Percentiles rank a stretch among this genome's conserved stretches.
Evolutionary conservation across 257 asterid species (phyloP).

Genomic region (Fraxinus cuspidata): DNA sequence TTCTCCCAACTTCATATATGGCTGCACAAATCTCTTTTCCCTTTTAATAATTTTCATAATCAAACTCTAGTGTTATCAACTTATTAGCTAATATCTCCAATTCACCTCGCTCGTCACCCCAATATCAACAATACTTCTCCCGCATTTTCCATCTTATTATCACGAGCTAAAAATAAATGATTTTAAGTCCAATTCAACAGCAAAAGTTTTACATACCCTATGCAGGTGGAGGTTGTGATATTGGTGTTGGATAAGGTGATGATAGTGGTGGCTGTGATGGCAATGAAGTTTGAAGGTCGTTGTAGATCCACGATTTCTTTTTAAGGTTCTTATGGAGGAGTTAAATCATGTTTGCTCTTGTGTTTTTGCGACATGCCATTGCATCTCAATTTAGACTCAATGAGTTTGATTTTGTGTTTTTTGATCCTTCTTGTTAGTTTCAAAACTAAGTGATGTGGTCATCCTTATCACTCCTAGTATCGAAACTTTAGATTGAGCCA

Average conservation of each 20-base stretch:
- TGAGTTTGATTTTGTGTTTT: constrained; percentile 48
- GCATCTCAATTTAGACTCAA: constrained; percentile 51
- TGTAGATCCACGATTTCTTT: constrained; percentile 47
- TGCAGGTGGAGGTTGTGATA: neutral
- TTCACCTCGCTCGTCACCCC: neutral
- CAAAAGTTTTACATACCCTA: neutral
- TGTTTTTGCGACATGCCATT: constrained; percentile 49
- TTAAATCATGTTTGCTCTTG: constrained; percentile 42
- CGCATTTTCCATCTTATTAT: neutral
- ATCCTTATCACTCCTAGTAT: constrained; percentile 73
- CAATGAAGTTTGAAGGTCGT: constrained; percentile 33
- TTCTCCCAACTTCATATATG: neutral
- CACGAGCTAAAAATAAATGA: no score
- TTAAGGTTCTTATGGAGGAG: constrained; percentile 53
- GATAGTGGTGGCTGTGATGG: constrained; percentile 14
- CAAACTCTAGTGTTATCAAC: no score
- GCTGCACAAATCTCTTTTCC: no score
- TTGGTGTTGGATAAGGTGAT: neutral
- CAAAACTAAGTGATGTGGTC: constrained; percentile 45
- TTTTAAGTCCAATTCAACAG: neutral
- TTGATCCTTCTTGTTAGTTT: constrained; percentile 45
- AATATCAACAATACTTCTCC: neutral
- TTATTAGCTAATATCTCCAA: neutral
- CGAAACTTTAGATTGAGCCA: constrained; percentile 38
- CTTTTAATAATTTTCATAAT: no score